Evolutionary conservation across 2,329 filamentous ascomycete genomes (phyloP), one percentile per base, ranked within the genome.

Genomic region (Emmonsiellopsis sp.): DNA sequence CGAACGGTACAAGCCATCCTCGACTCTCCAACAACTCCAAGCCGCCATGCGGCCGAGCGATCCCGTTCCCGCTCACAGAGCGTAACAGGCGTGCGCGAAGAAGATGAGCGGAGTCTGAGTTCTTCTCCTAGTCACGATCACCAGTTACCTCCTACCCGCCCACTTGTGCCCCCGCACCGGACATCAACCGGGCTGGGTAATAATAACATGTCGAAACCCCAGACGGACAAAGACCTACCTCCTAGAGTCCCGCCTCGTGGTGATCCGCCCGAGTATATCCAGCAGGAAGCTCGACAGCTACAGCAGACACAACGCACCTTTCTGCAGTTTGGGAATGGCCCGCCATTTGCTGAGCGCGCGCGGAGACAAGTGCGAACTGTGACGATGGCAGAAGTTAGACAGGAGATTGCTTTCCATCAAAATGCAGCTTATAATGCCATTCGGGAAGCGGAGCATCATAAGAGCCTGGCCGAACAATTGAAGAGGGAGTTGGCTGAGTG

Each of bases 401-500:
- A 40, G 11, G 47, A 49, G n/a, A 31, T 38, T 15, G 5, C 20
- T 7, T n/a, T 30, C 26, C 35, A 49, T 10, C 35, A 32, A 7
- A 34, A 35, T 13, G 20, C 47, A 4, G 20, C 47, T 10, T 37
- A 49, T 10, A 34, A 40, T 49, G 47, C 35, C 34, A 38, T 38
- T 11, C 47, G 47, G 20, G 35, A 49, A 49, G 11, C 35, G 5
- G 47, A 49, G 16, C 40, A 49, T 31, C 40, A 49, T 31, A 49
- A 49, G 6, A 20, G 20, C 15, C 20, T 49, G n/a, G 35, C 47
- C 35, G 20, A 16, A 1, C 40, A 34, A n/a, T 26, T 49, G 11
- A 34, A 41, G n/a, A 49, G 40, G 40, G 47, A 49, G 20, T 11
- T 49, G 35, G 47, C 38, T n/a, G 47, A 49, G 11, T 49, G 47